Evolutionary conservation across 2,329 filamentous ascomycete species (phyloP), one percentile per base, ranked within the genome.

Genomic region (Neofusicoccum sp.): DNA sequence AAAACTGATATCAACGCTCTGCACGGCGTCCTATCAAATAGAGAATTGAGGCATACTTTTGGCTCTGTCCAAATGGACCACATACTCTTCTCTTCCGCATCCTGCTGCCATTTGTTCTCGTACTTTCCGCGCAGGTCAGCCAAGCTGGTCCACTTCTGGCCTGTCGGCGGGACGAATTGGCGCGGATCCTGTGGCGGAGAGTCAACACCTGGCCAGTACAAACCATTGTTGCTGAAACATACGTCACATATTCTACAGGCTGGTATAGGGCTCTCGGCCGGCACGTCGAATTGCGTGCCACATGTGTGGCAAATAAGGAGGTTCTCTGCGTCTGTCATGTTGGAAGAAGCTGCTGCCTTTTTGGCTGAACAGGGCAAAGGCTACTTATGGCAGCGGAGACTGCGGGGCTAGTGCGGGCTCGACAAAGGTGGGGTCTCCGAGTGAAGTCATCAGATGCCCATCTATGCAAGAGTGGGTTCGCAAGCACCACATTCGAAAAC

Each of bases 161-260:
- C 87, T 0, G 75, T 72, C 0, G 80, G 78, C 0, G 88, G 87
- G 0, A 89, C 85, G 68, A 83, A 91, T 73, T 91, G 88, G 4
- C 89, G 82, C 0, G 88, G 81, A 62, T 83, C 81, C 80, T 83
- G 54, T 4, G 44, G 24, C 40, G 3, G 9, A 3, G 5, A 36
- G 28, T 36, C 38, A 24, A 33, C 31, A 49, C 9, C 7, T n/a
- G 20, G 8, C 20, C 47, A 51, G 7, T 41, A 8, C 38, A 16
- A 2, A 24, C 34, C 3, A n/a, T 34, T 20, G 30, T 28, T 14
- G 7, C 5, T 20, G 5, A 24, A 24, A 65, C 73, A 80, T 71
- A 90, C 88, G 71, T 91, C 88, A 75, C 89, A 92, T 64, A 91
- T 89, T 61, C 83, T 81, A 75, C 89, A 91, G 4, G 78, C 82